Conservation (phyloP, 805 yeast species). For the Kuraishia ogatae region DNA sequence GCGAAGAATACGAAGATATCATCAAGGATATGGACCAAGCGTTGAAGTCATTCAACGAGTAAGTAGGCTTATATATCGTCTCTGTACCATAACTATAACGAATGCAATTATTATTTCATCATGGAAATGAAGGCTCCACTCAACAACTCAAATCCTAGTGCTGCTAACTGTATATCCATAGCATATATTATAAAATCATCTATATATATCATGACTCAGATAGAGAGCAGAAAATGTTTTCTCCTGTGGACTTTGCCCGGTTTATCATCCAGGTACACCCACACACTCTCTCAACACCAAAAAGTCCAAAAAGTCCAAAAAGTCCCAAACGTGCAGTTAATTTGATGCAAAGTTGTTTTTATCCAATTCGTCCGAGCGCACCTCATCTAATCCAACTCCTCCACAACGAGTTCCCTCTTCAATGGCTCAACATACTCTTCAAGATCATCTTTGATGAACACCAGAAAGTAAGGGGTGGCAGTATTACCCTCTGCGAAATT, state of each 20-base stretch:
- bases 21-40: conserved; percentile 38
- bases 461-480: conserved; percentile 92
- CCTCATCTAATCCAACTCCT: background rate
- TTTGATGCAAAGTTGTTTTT: background rate
- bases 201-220: background rate
- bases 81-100: no score
- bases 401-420: conserved; percentile 28
- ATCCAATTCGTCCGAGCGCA: no score
- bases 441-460: conserved; percentile 62
- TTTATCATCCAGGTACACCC: no score
- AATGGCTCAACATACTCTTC: conserved; percentile 57
- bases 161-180: background rate
- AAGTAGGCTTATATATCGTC: background rate
- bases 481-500: conserved; percentile 61
- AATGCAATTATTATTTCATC: no score
- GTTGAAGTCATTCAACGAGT: conserved; percentile 10
- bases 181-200: background rate
- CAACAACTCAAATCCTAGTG: no score
- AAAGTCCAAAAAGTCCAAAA: background rate
- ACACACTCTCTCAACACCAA: background rate
- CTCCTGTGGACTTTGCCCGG: no score
- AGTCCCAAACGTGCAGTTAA: background rate
- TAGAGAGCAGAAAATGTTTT: no score
- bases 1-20: conserved; percentile 43
- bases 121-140: no score